Conservation (phyloP, 1,284 basidiomycete species). For the Vanrija sp. region DNA sequence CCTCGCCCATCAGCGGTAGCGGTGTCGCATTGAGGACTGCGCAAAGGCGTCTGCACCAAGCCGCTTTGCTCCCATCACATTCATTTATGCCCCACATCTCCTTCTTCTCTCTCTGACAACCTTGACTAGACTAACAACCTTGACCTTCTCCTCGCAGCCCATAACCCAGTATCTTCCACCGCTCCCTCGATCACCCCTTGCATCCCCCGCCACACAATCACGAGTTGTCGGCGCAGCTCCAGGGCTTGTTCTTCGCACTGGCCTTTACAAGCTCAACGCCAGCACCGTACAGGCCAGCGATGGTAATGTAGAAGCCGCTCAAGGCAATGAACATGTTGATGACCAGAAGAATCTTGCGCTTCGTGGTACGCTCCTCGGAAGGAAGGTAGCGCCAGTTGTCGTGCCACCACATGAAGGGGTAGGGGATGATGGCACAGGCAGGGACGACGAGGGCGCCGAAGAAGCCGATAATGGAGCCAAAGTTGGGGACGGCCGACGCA, state of each 20-base stretch:
- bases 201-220: not conserved
- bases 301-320: not conserved
- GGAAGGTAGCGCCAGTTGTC: conserved; percentile 18
- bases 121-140: too few species aligned
- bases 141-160: too few species aligned
- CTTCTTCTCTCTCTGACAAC: too few species aligned
- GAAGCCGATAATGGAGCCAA: conserved; percentile 16
- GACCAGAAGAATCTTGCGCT: not conserved
- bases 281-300: not conserved
- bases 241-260: not conserved
- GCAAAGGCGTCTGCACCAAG: too few species aligned
- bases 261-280: not conserved
- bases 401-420: conserved; percentile 28
- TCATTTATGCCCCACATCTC: too few species aligned
- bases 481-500: conserved; percentile 11
- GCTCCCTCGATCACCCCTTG: too few species aligned
- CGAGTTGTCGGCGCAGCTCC: not conserved
- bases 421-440: not conserved
- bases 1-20: too few species aligned
- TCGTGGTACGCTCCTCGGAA: not conserved
- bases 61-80: too few species aligned
- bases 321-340: not conserved
- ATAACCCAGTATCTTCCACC: too few species aligned
- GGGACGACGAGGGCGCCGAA: conserved; percentile 19
- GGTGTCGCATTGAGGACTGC: too few species aligned